Evolutionary conservation across 257 asterid genomes (phyloP).

Genomic region (Scutellaria minor): DNA sequence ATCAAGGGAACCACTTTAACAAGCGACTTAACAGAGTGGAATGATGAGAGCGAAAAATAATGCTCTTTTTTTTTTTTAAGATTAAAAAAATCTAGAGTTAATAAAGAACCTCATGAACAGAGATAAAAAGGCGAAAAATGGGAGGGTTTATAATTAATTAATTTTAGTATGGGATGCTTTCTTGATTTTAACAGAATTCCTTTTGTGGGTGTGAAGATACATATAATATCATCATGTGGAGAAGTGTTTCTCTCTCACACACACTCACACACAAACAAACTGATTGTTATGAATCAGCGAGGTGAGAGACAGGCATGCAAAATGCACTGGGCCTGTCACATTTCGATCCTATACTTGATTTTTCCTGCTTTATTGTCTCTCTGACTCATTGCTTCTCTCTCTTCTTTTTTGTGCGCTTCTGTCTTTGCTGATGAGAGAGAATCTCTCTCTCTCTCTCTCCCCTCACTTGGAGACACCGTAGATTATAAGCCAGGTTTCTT

Average conservation of each 20-base stretch:
- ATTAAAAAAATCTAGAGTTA: slow-evolving; percentile 34
- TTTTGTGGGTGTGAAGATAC: slow-evolving; percentile 37
- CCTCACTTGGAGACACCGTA: slow-evolving; percentile 37
- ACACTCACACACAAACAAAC: slow-evolving; percentile 26
- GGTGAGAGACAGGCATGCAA: slow-evolving; percentile 66
- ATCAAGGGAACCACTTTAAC: slow-evolving; percentile 79
- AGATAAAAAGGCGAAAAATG: slow-evolving; percentile 30
- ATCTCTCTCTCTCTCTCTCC: slow-evolving; percentile 10
- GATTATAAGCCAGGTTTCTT: slow-evolving; percentile 36
- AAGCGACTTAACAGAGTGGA: slow-evolving; percentile 67
- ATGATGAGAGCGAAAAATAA: slow-evolving; percentile 33
- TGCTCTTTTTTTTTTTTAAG: neutral
- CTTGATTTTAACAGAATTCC: slow-evolving; percentile 34
- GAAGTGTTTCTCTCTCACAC: slow-evolving; percentile 27
- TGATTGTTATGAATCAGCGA: slow-evolving; percentile 24
- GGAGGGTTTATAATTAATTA: neutral
- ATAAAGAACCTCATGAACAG: slow-evolving; percentile 43
- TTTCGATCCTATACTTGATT: slow-evolving; percentile 40
- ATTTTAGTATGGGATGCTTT: slow-evolving; percentile 28
- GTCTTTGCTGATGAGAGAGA: slow-evolving; percentile 28
- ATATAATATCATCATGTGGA: slow-evolving; percentile 29
- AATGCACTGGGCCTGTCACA: slow-evolving; percentile 51
- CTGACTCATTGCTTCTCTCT: slow-evolving; percentile 33
- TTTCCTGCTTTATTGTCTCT: slow-evolving; percentile 36
- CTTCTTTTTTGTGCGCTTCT: neutral